Conservation (phyloP, 768 basidiomycete genomes). For the Hydnomerulius pinastri region DNA sequence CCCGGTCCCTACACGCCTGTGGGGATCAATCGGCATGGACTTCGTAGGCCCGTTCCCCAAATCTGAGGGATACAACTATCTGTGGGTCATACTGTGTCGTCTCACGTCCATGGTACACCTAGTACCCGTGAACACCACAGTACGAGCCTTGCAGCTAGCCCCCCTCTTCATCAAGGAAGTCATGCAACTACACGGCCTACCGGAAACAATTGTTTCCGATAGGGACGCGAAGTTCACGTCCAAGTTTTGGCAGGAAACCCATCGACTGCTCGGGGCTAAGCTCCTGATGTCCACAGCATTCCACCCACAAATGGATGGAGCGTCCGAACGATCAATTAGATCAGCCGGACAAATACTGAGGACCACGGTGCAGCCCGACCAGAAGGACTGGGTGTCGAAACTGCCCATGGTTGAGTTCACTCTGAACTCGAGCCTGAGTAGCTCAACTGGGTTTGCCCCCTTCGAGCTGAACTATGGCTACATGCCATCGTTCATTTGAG, state of each 20-base stretch:
- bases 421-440: conserved; percentile 32
- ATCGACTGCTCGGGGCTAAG: conserved; percentile 15
- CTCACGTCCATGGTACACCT: conserved; percentile 36
- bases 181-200: conserved; percentile 33
- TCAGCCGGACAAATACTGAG: no score
- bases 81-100: conserved; percentile 31
- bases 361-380: no score
- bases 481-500: conserved; percentile 20
- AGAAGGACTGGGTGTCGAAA: conserved; percentile 30
- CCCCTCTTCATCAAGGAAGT: conserved; percentile 32
- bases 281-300: conserved; percentile 23
- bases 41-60: conserved; percentile 25
- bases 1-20: no score
- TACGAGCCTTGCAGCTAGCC: conserved; percentile 28
- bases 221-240: conserved; percentile 32
- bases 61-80: conserved; percentile 19
- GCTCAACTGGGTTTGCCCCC: conserved; percentile 38
- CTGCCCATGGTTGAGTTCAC: conserved; percentile 40
- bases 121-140: conserved; percentile 26
- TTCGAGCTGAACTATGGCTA: conserved; percentile 26
- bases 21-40: conserved; percentile 32
- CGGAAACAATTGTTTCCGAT: conserved; percentile 33
- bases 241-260: conserved; percentile 27
- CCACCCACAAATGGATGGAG: no score
- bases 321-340: no score